Evolutionary conservation across 2,329 filamentous ascomycete genomes (phyloP), one percentile per base, ranked within the genome.

Genomic region (Drechslerella stenobrocha): DNA sequence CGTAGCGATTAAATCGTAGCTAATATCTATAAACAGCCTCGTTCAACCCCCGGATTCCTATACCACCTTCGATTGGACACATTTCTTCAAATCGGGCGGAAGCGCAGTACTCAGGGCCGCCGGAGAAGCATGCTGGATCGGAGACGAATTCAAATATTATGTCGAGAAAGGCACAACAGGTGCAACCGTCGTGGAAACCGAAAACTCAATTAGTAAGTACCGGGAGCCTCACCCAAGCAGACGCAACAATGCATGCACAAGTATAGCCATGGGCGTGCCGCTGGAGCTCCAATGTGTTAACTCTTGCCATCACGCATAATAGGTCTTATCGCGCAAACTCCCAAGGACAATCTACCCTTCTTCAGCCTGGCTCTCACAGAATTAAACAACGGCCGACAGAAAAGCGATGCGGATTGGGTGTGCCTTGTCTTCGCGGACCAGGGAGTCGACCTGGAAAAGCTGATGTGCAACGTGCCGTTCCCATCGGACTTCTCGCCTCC

Each of bases 81-180:
- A 32, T 2, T 28, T 65, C 18, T 42, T 57, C 26, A 52, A 34
- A 18, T 52, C 51, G 15, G 9, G 34, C 13, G 46, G 32, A n/a
- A n/a, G 2, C 28, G 5, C 28, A 52, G n/a, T 65, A 18, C 26
- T 65, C 9, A 26, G 52, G 24, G 44, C 46, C 2, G 60, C 60
- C 2, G 45, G 35, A 26, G 52, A 57, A 24, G 37, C 52, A 6
- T 20, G 57, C 35, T 65, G 60, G 60, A 65, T 65, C 30, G 60
- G 60, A 11, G 52, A 58, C 7, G 52, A 58, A 15, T 65, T 65
- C 24, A 26, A 47, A 23, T 65, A 65, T 47, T 65, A 57, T 35
- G 23, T 65, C 18, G 60, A 65, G 26, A 65, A 57, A 13, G 60
- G 60, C 2, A 58, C 52, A 1, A 58, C 52, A 2, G 60, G 60